Evolutionary conservation across 2,329 filamentous ascomycete species (phyloP).

Genomic region (Colletotrichum tofieldiae): DNA sequence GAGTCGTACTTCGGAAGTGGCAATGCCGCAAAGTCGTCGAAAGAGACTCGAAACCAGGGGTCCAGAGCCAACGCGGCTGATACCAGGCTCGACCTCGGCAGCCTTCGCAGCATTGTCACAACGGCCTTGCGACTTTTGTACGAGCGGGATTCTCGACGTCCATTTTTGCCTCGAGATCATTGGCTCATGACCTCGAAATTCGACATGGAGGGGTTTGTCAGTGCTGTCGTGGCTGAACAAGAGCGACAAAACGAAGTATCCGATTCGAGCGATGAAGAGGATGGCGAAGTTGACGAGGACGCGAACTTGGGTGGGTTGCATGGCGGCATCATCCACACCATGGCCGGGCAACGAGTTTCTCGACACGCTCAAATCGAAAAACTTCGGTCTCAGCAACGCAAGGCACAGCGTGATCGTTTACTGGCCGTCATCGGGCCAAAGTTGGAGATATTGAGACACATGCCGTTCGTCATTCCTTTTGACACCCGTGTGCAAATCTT

Average conservation of each 20-base stretch:
- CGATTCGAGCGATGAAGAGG: slow-evolving; percentile 56
- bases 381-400: slow-evolving; percentile 75
- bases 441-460: slow-evolving; percentile 91
- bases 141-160: slow-evolving; percentile 90
- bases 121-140: slow-evolving; percentile 89
- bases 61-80: slow-evolving; percentile 26
- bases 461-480: slow-evolving; percentile 98
- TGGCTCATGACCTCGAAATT: slow-evolving; percentile 95
- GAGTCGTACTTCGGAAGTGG: slow-evolving; percentile 39
- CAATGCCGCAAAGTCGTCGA: slow-evolving; percentile 7
- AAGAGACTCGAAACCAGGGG: slow-evolving; percentile 19
- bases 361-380: slow-evolving; percentile 76
- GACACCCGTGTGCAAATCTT: slow-evolving; percentile 93
- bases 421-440: slow-evolving; percentile 87
- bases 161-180: slow-evolving; percentile 85
- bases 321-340: slow-evolving; percentile 49
- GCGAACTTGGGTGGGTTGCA: slow-evolving; percentile 42
- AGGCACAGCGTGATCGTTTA: slow-evolving; percentile 78
- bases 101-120: slow-evolving; percentile 85
- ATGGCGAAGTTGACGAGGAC: slow-evolving; percentile 48
- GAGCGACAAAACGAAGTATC: slow-evolving; percentile 75
- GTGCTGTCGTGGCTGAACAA: slow-evolving; percentile 89
- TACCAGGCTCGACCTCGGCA: slow-evolving; percentile 75
- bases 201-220: slow-evolving; percentile 90
- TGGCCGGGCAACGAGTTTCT: slow-evolving; percentile 72